Conservation (phyloP, 176 grass and related monocot species). For the Dactylis glomerata region DNA sequence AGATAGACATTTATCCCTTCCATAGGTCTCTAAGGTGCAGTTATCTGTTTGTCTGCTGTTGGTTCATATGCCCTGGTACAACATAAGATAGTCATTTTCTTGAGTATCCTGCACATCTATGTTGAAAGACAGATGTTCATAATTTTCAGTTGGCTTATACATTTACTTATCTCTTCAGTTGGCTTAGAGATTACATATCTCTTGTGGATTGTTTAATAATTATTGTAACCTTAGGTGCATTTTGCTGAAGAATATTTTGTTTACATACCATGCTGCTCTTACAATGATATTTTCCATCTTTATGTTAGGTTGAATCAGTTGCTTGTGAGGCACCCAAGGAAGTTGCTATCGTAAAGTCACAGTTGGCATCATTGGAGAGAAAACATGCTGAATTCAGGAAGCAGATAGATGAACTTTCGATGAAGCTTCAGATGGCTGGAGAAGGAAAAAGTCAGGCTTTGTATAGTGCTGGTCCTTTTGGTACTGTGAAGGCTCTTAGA, state of each 20-base stretch:
- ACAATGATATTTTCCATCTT: conserved; percentile 15
- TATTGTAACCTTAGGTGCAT: neutral
- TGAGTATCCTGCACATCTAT: neutral
- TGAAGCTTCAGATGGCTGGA: conserved; percentile 67
- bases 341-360: conserved; percentile 48
- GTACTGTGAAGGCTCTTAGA: conserved; percentile 84
- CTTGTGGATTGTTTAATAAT: neutral
- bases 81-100: neutral
- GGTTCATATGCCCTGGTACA: neutral
- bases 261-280: conserved; percentile 22
- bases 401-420: conserved; percentile 61
- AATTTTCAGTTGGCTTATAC: neutral
- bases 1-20: neutral
- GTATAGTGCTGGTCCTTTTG: conserved; percentile 75
- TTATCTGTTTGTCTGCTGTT: neutral
- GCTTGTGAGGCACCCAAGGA: conserved; percentile 53
- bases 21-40: neutral
- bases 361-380: conserved; percentile 47
- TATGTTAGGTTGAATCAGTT: conserved; percentile 50
- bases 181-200: neutral
- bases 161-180: neutral
- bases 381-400: conserved; percentile 80
- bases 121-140: neutral
- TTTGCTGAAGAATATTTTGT: neutral
- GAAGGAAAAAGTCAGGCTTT: conserved; percentile 50